Conservation (phyloP, 169 alveolate genomes). For the Cyclospora cayetanensis region DNA sequence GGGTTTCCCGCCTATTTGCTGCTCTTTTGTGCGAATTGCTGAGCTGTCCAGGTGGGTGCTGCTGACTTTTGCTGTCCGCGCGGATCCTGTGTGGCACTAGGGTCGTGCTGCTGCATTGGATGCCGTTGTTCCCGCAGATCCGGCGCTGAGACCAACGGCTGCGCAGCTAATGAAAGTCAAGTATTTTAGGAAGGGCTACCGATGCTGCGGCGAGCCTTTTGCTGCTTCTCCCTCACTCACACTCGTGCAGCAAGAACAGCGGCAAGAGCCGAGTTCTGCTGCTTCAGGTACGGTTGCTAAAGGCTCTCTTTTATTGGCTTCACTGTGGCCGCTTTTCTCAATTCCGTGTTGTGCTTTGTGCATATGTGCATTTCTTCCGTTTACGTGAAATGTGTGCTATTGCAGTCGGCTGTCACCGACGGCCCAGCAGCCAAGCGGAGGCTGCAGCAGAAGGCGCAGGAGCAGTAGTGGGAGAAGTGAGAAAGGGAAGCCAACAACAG, state of each 20-base stretch:
- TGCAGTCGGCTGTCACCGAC: background rate
- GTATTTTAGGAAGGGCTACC: background rate
- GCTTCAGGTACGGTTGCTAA: too few relatives aligned
- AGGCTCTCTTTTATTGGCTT: too few relatives aligned
- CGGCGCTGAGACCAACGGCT: constrained; percentile 30
- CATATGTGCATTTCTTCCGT: background rate
- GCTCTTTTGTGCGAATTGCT: background rate
- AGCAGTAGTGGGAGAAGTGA: background rate
- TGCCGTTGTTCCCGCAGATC: constrained; percentile 8
- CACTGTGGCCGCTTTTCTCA: background rate
- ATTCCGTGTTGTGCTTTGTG: background rate
- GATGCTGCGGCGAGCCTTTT: background rate
- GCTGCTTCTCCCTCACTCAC: background rate
- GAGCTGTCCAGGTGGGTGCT: background rate
- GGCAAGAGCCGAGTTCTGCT: too few relatives aligned
- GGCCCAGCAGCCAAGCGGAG: background rate
- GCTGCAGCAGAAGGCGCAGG: constrained; percentile 1
- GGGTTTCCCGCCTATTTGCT: background rate
- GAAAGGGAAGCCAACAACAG: background rate
- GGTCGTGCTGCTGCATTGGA: background rate
- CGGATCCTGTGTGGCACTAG: background rate
- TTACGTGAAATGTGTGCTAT: background rate
- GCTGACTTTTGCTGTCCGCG: background rate
- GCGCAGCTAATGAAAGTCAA: constrained; percentile 3
- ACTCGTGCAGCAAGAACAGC: background rate